Conservation (phyloP, 176 grass and related monocot genomes). For the Cenchrus fungigraminus region DNA sequence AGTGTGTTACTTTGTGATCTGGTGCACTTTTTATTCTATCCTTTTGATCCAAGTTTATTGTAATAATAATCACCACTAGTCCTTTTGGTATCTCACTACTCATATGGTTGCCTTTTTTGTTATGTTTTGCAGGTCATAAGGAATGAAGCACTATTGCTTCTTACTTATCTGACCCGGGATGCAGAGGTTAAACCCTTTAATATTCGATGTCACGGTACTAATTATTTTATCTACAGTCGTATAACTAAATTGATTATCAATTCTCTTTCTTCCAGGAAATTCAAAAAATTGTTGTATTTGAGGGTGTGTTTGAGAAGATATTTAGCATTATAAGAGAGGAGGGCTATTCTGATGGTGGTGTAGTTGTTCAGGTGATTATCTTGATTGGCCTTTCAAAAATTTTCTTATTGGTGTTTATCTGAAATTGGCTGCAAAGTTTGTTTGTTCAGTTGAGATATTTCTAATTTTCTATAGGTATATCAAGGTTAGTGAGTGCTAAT, state of each 20-base stretch:
- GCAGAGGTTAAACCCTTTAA: conserved; percentile 69
- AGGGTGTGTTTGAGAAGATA: conserved; percentile 98
- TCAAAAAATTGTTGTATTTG: conserved; percentile 99
- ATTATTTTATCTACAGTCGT: background rate
- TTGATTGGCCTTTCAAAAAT: conserved; percentile 27
- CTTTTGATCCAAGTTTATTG: conserved; percentile 2
- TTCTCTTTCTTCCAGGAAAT: conserved; percentile 74
- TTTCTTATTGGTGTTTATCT: conserved; percentile 23
- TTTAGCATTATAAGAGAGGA: conserved; percentile 99
- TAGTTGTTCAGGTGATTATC: conserved; percentile 92
- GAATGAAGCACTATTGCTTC: conserved; percentile 96
- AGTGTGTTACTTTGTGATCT: background rate
- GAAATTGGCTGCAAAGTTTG: background rate
- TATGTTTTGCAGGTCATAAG: conserved; percentile 85
- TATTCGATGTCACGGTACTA: conserved; percentile 22
- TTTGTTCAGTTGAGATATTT: conserved; percentile 4
- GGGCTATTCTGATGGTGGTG: conserved; percentile 97
- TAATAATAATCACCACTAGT: background rate
- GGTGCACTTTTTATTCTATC: background rate
- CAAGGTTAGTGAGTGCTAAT: conserved; percentile 43
- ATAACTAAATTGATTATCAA: background rate
- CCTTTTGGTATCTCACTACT: conserved; percentile 19
- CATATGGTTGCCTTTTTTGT: conserved; percentile 16
- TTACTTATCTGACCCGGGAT: conserved; percentile 95
- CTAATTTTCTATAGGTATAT: conserved; percentile 27